These are phyloP conservation scores for Stephanodiscus minutulus DNA, from an alignment of 108 stramenopile species.

Conservation along the genomic window DNA sequence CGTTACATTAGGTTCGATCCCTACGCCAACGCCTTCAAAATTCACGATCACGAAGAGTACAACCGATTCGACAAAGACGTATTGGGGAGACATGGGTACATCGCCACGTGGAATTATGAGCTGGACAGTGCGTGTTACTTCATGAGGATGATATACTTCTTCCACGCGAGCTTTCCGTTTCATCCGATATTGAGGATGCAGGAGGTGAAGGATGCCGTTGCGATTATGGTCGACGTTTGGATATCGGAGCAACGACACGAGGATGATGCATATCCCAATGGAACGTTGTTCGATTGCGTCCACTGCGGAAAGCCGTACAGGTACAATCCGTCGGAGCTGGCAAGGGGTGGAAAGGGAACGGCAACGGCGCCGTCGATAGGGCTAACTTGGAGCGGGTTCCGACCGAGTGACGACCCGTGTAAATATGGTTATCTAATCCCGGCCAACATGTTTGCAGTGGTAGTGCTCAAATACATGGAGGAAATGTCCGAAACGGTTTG, in stretches of 20 bases:
- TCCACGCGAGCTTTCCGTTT: conserved; percentile 24
- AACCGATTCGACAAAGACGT: conserved; percentile 27
- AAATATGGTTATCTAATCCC: conserved; percentile 64
- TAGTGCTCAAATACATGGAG: conserved; percentile 45
- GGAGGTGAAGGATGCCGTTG: conserved; percentile 48
- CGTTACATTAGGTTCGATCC: conserved; percentile 66
- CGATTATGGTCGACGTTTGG: conserved; percentile 65
- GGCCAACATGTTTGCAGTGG: conserved; percentile 68
- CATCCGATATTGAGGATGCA: conserved; percentile 22
- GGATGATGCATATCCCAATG: conserved; percentile 48
- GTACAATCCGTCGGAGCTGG: conserved; percentile 52
- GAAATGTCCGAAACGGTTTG: conserved; percentile 43
- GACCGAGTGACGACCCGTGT: conserved; percentile 65
- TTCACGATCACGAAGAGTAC: conserved; percentile 45
- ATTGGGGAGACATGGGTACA: conserved; percentile 58
- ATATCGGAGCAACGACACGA: conserved; percentile 68
- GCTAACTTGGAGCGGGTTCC: conserved; percentile 54
- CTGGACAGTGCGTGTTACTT: conserved; percentile 63
- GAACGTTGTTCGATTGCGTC: conserved; percentile 53
- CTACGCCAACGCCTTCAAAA: conserved; percentile 66
- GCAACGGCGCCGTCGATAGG: conserved; percentile 49
- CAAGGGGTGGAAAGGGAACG: conserved; percentile 54
- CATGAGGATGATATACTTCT: conserved; percentile 53
- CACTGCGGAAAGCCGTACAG: conserved; percentile 58
- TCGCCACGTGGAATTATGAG: conserved; percentile 72